phyloP scores from a whole-genome alignment of 306 rosid species.

The Parietaria judaica region DNA sequence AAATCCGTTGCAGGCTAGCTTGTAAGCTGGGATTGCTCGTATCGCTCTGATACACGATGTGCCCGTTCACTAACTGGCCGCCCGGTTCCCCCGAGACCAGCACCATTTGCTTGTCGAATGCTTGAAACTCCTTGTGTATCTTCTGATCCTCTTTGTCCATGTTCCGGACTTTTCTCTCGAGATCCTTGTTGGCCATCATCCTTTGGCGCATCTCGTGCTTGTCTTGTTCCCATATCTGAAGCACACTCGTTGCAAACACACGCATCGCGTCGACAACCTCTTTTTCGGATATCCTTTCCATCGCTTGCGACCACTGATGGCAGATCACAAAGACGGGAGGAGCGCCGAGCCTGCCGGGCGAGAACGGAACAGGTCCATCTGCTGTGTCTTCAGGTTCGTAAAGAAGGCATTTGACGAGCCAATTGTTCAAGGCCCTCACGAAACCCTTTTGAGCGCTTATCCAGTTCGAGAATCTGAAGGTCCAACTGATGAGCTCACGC shows the following conservation, averaged over 20 bases:
- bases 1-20: conserved; percentile 74
- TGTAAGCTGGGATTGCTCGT: conserved; percentile 65
- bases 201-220: conserved; percentile 62
- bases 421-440: conserved; percentile 76
- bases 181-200: conserved; percentile 62
- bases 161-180: conserved; percentile 60
- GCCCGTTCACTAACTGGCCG: conserved; percentile 41
- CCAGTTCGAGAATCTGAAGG: conserved; percentile 75
- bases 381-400: conserved; percentile 87
- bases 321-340: conserved; percentile 89
- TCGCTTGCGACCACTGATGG: conserved; percentile 90
- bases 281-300: conserved; percentile 81
- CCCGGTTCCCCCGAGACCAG: conserved; percentile 48
- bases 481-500: conserved; percentile 88
- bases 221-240: conserved; percentile 84
- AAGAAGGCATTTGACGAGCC: conserved; percentile 77
- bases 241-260: conserved; percentile 58
- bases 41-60: conserved; percentile 63
- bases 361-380: conserved; percentile 84
- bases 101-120: conserved; percentile 63
- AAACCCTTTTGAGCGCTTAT: conserved; percentile 79
- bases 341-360: conserved; percentile 90
- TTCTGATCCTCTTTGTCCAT: conserved; percentile 82
- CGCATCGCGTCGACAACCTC: conserved; percentile 86
- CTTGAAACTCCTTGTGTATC: conserved; percentile 78